A percentile compares a stretch with the other conserved stretches of the same genome.
These are phyloP conservation scores for Pythium rishiriense DNA, from an alignment of 352 stramenopile species.

Conservation along the genomic window DNA sequence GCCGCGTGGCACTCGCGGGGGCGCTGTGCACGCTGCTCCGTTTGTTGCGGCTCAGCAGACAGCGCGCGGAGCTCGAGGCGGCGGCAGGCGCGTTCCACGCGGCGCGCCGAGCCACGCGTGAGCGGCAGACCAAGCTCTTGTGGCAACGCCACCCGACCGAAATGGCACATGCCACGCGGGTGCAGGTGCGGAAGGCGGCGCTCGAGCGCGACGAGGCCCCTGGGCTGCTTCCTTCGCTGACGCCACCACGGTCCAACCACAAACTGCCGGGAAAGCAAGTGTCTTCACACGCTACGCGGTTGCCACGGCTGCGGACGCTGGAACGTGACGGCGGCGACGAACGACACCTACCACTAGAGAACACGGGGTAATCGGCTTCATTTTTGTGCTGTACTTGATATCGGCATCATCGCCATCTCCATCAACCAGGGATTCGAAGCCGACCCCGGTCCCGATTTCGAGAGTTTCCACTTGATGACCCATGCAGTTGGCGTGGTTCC, in stretches of 20 bases:
- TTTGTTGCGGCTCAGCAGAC: conserved; percentile 30
- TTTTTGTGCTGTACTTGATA: too few relatives aligned
- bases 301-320: background rate
- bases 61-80: conserved; percentile 36
- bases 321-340: too few relatives aligned
- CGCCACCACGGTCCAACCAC: background rate
- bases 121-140: conserved; percentile 8
- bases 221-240: too few relatives aligned
- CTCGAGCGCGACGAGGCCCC: background rate
- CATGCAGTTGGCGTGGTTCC: too few relatives aligned
- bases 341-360: background rate
- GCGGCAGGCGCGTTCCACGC: conserved; percentile 29
- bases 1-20: conserved; percentile 28
- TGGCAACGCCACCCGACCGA: conserved; percentile 9
- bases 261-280: background rate
- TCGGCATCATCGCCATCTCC: too few relatives aligned
- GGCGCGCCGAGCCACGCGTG: conserved; percentile 9
- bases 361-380: too few relatives aligned
- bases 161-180: conserved; percentile 15
- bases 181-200: conserved; percentile 3
- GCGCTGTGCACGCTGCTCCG: conserved; percentile 30
- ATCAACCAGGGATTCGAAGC: too few relatives aligned
- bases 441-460: too few relatives aligned
- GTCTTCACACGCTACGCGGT: background rate
- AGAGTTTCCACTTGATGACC: too few relatives aligned